Evolutionary conservation across 1,139 yeast species (phyloP).

Genomic region (Insectozyma bohioensis): DNA sequence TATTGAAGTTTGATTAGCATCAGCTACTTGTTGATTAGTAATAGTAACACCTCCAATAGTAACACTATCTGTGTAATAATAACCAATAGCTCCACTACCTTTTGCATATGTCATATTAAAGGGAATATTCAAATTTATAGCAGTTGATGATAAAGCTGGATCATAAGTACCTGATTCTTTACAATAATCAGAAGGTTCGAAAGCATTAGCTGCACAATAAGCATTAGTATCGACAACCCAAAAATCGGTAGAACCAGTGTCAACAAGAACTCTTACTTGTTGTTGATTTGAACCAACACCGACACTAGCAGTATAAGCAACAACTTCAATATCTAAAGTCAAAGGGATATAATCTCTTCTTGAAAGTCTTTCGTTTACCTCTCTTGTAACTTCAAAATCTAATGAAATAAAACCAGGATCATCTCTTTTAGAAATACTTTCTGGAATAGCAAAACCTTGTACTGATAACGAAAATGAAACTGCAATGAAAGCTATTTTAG

Average conservation of each 20-base stretch:
- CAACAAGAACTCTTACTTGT: constrained; percentile 11
- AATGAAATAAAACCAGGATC: constrained; percentile 10
- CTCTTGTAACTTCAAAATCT: constrained; percentile 11
- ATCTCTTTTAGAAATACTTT: constrained; percentile 8
- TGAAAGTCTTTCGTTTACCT: not conserved
- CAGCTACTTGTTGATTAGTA: constrained; percentile 18
- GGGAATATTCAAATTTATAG: constrained; percentile 7
- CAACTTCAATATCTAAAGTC: not conserved
- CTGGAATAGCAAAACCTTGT: constrained; percentile 12
- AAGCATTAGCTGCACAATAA: constrained; percentile 10
- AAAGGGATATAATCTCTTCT: not conserved
- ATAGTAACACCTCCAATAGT: constrained; percentile 13
- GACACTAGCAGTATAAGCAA: constrained; percentile 8
- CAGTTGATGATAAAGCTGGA: constrained; percentile 8
- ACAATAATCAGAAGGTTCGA: constrained; percentile 14
- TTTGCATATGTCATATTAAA: constrained; percentile 14
- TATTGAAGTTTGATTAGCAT: constrained; percentile 13
- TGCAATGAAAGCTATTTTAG: constrained; percentile 10
- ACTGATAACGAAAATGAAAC: constrained; percentile 13
- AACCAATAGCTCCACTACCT: constrained; percentile 37
- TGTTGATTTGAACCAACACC: constrained; percentile 13
- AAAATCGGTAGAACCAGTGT: constrained; percentile 30
- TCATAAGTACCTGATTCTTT: constrained; percentile 6
- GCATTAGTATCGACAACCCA: constrained; percentile 20
- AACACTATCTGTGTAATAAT: constrained; percentile 52